phyloP scores from a whole-genome alignment of 129 eudicot genomes.

The Lactuca saligna region DNA sequence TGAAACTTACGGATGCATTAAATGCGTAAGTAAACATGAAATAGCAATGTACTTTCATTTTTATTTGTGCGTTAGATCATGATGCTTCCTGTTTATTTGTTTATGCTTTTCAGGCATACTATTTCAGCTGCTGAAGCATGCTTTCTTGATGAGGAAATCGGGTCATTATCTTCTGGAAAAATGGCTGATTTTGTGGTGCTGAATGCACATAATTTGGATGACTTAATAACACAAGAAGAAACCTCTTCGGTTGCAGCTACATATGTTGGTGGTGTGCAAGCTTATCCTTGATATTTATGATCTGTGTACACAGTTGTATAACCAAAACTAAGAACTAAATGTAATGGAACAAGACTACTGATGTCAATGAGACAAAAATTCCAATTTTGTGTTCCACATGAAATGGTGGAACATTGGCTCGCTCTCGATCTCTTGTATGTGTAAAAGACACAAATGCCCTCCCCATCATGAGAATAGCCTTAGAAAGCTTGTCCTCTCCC shows the following conservation, averaged over 20 bases:
- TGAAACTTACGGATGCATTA: conserved; percentile 66
- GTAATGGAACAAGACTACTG: background rate
- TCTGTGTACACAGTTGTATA: background rate
- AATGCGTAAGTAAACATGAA: conserved; percentile 54
- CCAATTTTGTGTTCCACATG: background rate
- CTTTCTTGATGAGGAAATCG: conserved; percentile 75
- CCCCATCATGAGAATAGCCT: background rate
- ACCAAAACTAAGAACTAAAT: background rate
- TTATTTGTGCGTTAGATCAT: too few relatives aligned
- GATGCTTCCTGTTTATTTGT: background rate
- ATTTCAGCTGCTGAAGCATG: conserved; percentile 82
- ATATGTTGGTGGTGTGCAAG: conserved; percentile 70
- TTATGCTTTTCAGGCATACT: conserved; percentile 56
- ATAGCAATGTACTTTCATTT: background rate
- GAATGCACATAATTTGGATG: conserved; percentile 56
- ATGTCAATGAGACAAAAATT: background rate
- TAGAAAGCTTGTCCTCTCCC: background rate
- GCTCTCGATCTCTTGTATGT: background rate
- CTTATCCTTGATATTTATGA: conserved; percentile 45
- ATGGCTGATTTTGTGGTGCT: conserved; percentile 83
- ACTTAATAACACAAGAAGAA: conserved; percentile 50
- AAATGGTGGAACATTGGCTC: background rate
- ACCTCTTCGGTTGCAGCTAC: conserved; percentile 64
- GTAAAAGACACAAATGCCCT: background rate
- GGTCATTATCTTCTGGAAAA: conserved; percentile 81